A percentile compares a stretch with the other conserved stretches of the same genome.
Evolutionary conservation across 2,329 filamentous ascomycete genomes (phyloP).

Genomic region (Botrytis sinoallii): DNA sequence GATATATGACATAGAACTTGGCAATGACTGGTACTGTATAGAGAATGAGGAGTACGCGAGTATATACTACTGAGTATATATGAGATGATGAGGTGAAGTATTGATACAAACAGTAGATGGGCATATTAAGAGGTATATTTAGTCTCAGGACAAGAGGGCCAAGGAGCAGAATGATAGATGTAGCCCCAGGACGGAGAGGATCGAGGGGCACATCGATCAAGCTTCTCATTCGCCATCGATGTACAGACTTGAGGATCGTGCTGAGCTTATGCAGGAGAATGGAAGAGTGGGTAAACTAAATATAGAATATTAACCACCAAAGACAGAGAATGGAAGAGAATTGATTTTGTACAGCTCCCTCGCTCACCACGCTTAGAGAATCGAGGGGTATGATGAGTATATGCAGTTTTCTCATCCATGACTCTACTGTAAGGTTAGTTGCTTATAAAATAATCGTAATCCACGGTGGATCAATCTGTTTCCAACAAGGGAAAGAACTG

Average conservation of each 20-base stretch:
- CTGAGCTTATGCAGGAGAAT: neutral
- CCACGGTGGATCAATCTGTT: neutral
- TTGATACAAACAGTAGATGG: neutral
- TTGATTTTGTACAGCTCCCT: neutral
- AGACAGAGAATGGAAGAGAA: neutral
- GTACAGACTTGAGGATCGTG: neutral
- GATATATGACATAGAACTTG: neutral
- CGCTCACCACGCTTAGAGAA: neutral
- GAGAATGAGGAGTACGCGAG: neutral
- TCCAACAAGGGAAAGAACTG: neutral
- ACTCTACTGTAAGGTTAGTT: neutral
- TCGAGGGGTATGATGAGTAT: neutral
- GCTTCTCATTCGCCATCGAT: neutral
- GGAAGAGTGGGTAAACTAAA: neutral
- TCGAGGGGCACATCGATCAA: neutral
- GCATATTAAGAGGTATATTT: neutral
- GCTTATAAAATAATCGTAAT: neutral
- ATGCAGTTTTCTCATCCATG: neutral
- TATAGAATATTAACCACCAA: neutral
- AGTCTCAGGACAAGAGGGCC: neutral
- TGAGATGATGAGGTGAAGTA: neutral
- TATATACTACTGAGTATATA: neutral
- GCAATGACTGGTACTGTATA: neutral
- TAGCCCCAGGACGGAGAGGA: neutral
- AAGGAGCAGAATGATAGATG: neutral